These are phyloP conservation scores for Mycosarcoma maydis DNA, from an alignment of 1,284 basidiomycete species.

Conservation along the genomic window DNA sequence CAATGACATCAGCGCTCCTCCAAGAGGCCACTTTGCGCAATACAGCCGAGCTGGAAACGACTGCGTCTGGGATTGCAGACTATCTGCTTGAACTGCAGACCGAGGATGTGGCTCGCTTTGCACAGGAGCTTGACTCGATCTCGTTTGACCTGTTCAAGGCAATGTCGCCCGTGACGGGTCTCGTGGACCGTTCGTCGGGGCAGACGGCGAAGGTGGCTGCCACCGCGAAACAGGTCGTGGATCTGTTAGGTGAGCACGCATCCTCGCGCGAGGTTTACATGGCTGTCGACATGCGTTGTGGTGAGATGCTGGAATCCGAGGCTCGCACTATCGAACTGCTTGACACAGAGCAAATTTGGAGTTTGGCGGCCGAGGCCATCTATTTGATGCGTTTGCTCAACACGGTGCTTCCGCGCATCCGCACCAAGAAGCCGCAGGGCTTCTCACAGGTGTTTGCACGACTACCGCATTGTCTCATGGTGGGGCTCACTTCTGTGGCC, in stretches of 20 bases:
- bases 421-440: constrained; percentile 52
- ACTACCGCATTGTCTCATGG: constrained; percentile 39
- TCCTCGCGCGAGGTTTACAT: constrained; percentile 58
- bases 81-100: constrained; percentile 21
- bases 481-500: constrained; percentile 17
- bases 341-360: constrained; percentile 9
- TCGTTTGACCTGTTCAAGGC: constrained; percentile 54
- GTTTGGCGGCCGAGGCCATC: constrained; percentile 24
- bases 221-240: constrained; percentile 27
- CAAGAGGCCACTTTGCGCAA: constrained; percentile 9
- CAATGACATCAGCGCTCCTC: constrained; percentile 8
- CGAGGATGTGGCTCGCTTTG: constrained; percentile 14
- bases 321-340: constrained; percentile 1
- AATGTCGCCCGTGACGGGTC: constrained; percentile 43
- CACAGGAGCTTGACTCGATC: constrained; percentile 41
- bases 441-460: constrained; percentile 50
- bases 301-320: constrained; percentile 28
- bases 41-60: constrained; percentile 8
- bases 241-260: constrained; percentile 34
- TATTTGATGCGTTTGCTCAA: constrained; percentile 36
- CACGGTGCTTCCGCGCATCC: constrained; percentile 49
- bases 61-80: constrained; percentile 17
- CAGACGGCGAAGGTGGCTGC: constrained; percentile 8
- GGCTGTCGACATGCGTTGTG: constrained; percentile 53
- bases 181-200: constrained; percentile 20